Base-by-base conservation (phyloP, 352 stramenopile genomes). In the Albugo candida region DNA sequence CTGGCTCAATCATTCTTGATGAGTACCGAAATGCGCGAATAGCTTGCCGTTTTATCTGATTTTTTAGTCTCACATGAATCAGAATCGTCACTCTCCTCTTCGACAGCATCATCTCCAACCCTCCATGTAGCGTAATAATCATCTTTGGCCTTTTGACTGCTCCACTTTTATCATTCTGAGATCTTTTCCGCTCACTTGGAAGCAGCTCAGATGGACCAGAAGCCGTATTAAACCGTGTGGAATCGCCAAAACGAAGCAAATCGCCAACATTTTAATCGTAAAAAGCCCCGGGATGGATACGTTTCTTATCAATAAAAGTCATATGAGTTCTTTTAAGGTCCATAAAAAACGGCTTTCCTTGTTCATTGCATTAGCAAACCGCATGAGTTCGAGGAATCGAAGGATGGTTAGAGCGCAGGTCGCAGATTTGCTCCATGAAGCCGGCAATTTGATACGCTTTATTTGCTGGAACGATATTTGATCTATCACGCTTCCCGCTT, bases 171-270 rank as follows among this genome's bases (percentile, higher is more conserved):
- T 54, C 45, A 17, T 60, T 47, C 53, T 31, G 36, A 59, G 13
- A 14, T 34, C 21, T 52, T 27, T 5, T 70, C 51, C 86, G 81
- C 55, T 94, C 80, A 16, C 67, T 62, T 4, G 73, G 77, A 14
- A 72, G 49, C 13, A 87, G 52, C 38, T 88, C 74, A 14, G 54
- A 51, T 0, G 82, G 78, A 0, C 82, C 82, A 42, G 64, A 72
- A 11, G 93, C 46, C 0, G 65, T 68, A 52, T 93, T 91, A 39
- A 88, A 61, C 17, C 82, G 58, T 49, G 79, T 89, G 2, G 77
- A 92, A 46, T 88, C 78, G n/a, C 77, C 82, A 60, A 94, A 94
- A 14, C 64, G 71, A 13, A 94, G 14, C 36, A 94, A 55, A 59
- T 93, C 82, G 24, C 82, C 82, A 37, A 92, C 70, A 47, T 81